Evolutionary conservation across 1,284 basidiomycete genomes (phyloP).

Genomic region (Malassezia vespertilionis): DNA sequence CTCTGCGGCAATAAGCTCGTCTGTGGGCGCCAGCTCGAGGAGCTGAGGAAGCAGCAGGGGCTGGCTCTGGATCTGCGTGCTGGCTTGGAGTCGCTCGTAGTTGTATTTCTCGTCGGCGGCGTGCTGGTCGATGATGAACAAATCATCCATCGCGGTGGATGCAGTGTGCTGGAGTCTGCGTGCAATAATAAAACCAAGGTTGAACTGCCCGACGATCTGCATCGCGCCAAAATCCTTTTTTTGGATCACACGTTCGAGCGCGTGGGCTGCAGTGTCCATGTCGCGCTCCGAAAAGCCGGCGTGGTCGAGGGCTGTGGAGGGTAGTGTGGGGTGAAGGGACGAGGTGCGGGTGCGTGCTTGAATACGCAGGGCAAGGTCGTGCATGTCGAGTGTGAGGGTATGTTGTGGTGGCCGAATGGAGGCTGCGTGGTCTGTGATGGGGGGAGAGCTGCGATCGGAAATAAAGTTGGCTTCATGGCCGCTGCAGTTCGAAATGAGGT

Average conservation of each 20-base stretch:
- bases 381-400: not conserved
- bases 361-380: not conserved
- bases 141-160: slow-evolving; percentile 37
- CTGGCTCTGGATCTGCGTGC: slow-evolving; percentile 77
- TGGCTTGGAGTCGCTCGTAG: slow-evolving; percentile 81
- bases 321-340: too few relatives aligned
- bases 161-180: slow-evolving; percentile 52
- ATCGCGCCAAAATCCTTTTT: slow-evolving; percentile 77
- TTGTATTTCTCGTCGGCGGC: slow-evolving; percentile 89
- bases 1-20: slow-evolving; percentile 77
- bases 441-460: too few relatives aligned
- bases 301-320: not conserved
- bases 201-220: slow-evolving; percentile 87
- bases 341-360: not conserved
- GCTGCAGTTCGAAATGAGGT: too few relatives aligned
- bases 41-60: slow-evolving; percentile 65
- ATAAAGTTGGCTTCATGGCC: too few relatives aligned
- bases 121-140: slow-evolving; percentile 79
- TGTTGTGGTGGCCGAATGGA: too few relatives aligned
- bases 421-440: too few relatives aligned
- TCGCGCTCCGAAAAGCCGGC: slow-evolving; percentile 1
- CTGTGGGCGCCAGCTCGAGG: slow-evolving; percentile 75
- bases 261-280: slow-evolving; percentile 56
- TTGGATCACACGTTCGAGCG: slow-evolving; percentile 71
- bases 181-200: slow-evolving; percentile 85